Conservation (phyloP, 805 yeast genomes). For the Sugiyamaella qingdaonensis region DNA sequence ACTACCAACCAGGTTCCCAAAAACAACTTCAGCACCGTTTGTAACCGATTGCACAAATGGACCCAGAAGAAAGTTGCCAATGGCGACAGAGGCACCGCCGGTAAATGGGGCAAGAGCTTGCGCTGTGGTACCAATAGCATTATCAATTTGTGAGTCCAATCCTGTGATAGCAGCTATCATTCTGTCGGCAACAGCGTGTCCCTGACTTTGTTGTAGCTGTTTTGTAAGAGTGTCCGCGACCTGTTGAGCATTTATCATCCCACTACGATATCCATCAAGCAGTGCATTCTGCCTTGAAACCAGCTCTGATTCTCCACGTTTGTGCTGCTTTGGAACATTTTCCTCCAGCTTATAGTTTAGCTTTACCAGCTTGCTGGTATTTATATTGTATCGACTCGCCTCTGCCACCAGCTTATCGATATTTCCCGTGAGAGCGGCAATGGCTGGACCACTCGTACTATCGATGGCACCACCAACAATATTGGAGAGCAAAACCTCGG, state of each 20-base stretch:
- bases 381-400: conserved; percentile 11
- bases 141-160: conserved; percentile 30
- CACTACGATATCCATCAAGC: conserved; percentile 1
- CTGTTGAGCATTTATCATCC: conserved; percentile 6
- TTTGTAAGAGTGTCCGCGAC: conserved; percentile 3
- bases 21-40: conserved; percentile 29
- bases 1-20: conserved; percentile 24
- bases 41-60: conserved; percentile 30
- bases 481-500: conserved; percentile 26
- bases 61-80: conserved; percentile 24
- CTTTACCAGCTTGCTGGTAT: conserved; percentile 9
- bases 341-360: conserved; percentile 1
- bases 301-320: neutral
- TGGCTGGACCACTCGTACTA: conserved; percentile 4
- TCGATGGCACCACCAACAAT: conserved; percentile 22
- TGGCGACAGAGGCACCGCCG: conserved; percentile 21
- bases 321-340: neutral
- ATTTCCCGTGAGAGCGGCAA: conserved; percentile 1
- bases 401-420: neutral
- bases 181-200: conserved; percentile 11
- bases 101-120: conserved; percentile 22
- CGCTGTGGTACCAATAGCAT: conserved; percentile 21
- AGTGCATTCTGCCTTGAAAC: neutral
- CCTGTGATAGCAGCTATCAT: conserved; percentile 26
- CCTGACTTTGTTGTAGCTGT: conserved; percentile 1